Evolutionary conservation across 2,329 filamentous ascomycete species (phyloP).

Genomic region (Diplodia scrobiculata): DNA sequence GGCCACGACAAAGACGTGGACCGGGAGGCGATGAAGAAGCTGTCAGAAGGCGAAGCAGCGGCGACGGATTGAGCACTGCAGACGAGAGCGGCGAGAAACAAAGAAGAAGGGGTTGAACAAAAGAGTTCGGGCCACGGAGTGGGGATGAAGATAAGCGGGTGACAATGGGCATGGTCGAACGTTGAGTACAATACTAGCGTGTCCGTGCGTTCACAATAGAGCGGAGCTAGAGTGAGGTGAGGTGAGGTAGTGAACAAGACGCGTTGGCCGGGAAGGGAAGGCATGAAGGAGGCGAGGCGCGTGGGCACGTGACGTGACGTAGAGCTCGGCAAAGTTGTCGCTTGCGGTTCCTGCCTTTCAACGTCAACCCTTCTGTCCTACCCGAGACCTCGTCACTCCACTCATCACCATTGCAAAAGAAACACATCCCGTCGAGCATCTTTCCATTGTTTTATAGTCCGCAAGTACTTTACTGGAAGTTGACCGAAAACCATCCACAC

Average conservation of each 20-base stretch:
- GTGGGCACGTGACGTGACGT: not conserved
- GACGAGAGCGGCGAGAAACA: constrained; percentile 3
- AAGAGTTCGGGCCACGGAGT: constrained; percentile 2
- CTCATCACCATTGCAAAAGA: not conserved
- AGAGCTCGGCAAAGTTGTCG: constrained; percentile 16
- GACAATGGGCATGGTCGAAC: not conserved
- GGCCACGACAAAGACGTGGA: not conserved
- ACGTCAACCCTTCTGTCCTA: constrained; percentile 1
- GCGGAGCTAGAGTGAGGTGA: not conserved
- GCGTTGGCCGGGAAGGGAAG: not conserved
- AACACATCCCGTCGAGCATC: not conserved
- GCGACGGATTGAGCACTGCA: not conserved
- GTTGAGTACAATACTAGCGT: not conserved
- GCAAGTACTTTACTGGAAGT: not conserved
- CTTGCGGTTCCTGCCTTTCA: constrained; percentile 4
- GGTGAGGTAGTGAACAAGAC: not conserved
- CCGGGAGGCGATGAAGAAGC: constrained; percentile 1
- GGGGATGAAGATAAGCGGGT: not conserved
- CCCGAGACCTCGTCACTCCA: not conserved
- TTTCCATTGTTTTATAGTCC: constrained; percentile 22
- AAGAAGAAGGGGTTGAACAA: constrained; percentile 1
- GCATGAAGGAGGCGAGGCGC: not conserved
- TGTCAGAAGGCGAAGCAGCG: not conserved
- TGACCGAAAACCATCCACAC: constrained; percentile 13
- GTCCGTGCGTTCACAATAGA: constrained; percentile 8